Evolutionary conservation across 2,329 filamentous ascomycete genomes (phyloP), one percentile per base, ranked within the genome.

Genomic region (Tolypocladium amazonense): DNA sequence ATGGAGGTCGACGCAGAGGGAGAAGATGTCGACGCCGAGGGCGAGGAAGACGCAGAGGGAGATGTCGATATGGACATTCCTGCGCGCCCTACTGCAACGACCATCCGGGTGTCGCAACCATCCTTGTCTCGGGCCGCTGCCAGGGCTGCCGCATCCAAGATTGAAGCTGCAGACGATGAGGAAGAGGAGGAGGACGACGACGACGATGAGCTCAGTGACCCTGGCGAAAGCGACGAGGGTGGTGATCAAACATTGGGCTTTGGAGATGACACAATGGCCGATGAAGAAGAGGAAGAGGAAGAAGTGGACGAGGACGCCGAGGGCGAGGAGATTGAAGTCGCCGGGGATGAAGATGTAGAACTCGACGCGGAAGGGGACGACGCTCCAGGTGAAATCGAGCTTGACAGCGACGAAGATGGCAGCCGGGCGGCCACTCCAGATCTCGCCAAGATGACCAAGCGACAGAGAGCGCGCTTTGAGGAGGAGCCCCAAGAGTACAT

Each of bases 371-470:
- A 70, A 6, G 74, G 73, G 23, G 73, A 72, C 2, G 74, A 74
- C 45, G 75, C 69, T 3, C 73, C 73, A 20, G 72, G 68, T 18
- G 71, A 68, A 2, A 73, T 71, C 18, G 76, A 73, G 14, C 69
- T 70, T 5, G 76, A 76, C 38, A 79, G 76, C 59, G 77, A 78
- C 14, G 76, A 76, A 14, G 71, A 70, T 4, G 78, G 75, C 60
- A 81, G 78, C 66, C 74, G 75, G 41, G 80, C 72, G 6, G 81
- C 75, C 50, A 79, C 80, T 5, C 81, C 79, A 0, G 81, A 85
- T 65, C 69, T 85, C 39, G 76, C 80, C 41, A 84, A 83, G 71
- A 82, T 86, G 80, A 86, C 83, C 5, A 82, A 82, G 66, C 76
- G 83, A 27, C 83, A 86, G 67, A 75, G 83, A 45, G 83, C 83